Conservation (phyloP, 2,329 filamentous ascomycete species). For the Zymoseptoria brevis region DNA sequence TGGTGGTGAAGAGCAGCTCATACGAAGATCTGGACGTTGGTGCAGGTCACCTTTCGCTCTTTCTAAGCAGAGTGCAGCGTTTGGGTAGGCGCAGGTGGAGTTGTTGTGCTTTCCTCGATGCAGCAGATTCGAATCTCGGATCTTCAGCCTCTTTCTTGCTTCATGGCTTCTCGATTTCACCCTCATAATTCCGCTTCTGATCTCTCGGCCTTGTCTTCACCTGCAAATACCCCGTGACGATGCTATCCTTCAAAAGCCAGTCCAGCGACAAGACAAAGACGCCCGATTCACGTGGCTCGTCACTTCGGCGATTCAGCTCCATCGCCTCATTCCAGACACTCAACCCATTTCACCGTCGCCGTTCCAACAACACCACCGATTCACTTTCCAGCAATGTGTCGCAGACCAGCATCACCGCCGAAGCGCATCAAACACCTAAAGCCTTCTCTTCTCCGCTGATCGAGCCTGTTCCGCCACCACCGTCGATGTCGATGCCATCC, state of each 20-base stretch:
- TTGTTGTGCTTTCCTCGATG: neutral
- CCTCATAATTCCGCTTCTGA: neutral
- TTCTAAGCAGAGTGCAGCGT: too few species aligned
- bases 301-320: constrained; percentile 27
- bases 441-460: constrained; percentile 5
- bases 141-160: neutral
- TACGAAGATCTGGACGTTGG: too few species aligned
- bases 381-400: constrained; percentile 19
- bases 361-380: constrained; percentile 21
- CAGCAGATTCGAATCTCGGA: neutral
- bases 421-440: constrained; percentile 10
- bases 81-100: neutral
- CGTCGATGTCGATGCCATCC: neutral
- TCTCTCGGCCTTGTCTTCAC: neutral
- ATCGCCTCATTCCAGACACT: constrained; percentile 28
- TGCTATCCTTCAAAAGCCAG: constrained; percentile 20
- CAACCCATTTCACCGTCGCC: constrained; percentile 29
- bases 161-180: neutral
- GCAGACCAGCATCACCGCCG: constrained; percentile 16
- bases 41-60: too few species aligned
- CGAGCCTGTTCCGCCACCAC: constrained; percentile 9
- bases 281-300: constrained; percentile 16
- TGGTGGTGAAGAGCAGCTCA: too few species aligned
- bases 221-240: neutral
- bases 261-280: constrained; percentile 12